These are phyloP conservation scores for Bretziella fagacearum DNA, from an alignment of 2,329 filamentous ascomycete species.

Conservation along the genomic window DNA sequence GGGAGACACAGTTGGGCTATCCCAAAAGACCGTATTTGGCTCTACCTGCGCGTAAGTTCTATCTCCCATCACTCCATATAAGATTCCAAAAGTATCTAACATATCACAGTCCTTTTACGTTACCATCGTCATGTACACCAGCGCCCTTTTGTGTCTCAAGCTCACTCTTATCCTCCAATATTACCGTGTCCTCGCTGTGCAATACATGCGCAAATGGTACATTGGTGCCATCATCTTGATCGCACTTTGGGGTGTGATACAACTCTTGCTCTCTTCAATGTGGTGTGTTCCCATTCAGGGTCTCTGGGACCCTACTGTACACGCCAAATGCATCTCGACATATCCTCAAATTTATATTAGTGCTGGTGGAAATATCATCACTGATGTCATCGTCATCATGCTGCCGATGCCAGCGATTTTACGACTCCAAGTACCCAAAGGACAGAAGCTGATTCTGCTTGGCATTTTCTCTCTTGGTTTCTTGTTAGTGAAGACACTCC, in stretches of 20 bases:
- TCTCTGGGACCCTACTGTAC: slow-evolving; percentile 18
- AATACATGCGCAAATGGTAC: slow-evolving; percentile 18
- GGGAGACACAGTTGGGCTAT: slow-evolving; percentile 14
- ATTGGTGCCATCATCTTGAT: slow-evolving; percentile 19
- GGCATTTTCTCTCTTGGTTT: slow-evolving; percentile 20
- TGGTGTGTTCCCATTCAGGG: slow-evolving; percentile 19
- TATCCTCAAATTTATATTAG: slow-evolving; percentile 18
- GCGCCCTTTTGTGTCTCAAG: slow-evolving; percentile 20
- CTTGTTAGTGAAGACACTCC: slow-evolving; percentile 16
- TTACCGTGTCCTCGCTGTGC: slow-evolving; percentile 21
- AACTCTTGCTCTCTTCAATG: slow-evolving; percentile 19
- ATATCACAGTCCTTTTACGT: slow-evolving; percentile 20
- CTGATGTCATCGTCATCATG: slow-evolving; percentile 18
- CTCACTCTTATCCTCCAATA: slow-evolving; percentile 25
- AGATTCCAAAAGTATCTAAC: background rate
- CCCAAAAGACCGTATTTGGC: background rate
- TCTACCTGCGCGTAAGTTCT: slow-evolving; percentile 14
- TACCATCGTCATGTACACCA: slow-evolving; percentile 21
- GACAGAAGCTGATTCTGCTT: slow-evolving; percentile 18
- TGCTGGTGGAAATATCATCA: slow-evolving; percentile 19
- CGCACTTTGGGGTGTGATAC: slow-evolving; percentile 19
- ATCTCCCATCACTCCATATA: background rate
- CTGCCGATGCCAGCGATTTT: slow-evolving; percentile 19
- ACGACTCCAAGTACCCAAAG: slow-evolving; percentile 16
- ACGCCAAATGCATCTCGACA: slow-evolving; percentile 17